phyloP scores from a whole-genome alignment of 805 yeast genomes.

The Lachancea thermotolerans region DNA sequence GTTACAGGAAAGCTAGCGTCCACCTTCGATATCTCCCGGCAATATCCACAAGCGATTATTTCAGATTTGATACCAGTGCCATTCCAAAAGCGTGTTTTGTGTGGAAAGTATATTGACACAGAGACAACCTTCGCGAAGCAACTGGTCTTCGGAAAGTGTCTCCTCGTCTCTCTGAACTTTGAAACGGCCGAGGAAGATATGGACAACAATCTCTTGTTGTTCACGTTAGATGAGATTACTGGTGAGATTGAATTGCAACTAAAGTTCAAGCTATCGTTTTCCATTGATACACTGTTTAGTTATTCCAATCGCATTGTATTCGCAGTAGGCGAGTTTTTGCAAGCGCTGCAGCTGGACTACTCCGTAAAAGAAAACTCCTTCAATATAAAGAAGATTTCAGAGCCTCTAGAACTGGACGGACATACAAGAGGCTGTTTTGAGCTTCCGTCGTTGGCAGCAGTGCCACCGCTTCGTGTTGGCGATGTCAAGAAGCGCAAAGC shows the following conservation, averaged over 20 bases:
- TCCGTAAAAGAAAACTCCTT: conserved; percentile 32
- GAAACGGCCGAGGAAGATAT: conserved; percentile 29
- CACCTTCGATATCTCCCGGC: conserved; percentile 10
- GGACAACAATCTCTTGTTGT: conserved; percentile 28
- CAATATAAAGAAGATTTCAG: conserved; percentile 22
- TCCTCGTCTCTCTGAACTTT: conserved; percentile 31
- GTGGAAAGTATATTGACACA: conserved; percentile 3
- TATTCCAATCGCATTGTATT: conserved; percentile 27
- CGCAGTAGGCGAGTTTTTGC: conserved; percentile 29
- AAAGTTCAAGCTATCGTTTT: conserved; percentile 16
- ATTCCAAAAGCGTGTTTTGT: conserved; percentile 5
- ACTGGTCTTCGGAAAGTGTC: conserved; percentile 32
- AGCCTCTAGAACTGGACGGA: conserved; percentile 13
- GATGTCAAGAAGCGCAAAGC: neutral
- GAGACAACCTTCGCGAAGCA: conserved; percentile 28
- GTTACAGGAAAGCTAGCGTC: conserved; percentile 5
- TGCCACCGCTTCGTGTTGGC: neutral
- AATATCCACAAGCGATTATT: conserved; percentile 18
- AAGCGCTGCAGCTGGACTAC: conserved; percentile 30
- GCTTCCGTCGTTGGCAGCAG: conserved; percentile 1
- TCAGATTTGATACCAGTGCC: conserved; percentile 18
- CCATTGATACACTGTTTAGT: conserved; percentile 21
- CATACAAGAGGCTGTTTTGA: conserved; percentile 7
- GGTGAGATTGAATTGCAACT: conserved; percentile 28
- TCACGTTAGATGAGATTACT: conserved; percentile 31